Base-by-base conservation (phyloP, 441 rosid species). In the Bruguiera hainesii region DNA sequence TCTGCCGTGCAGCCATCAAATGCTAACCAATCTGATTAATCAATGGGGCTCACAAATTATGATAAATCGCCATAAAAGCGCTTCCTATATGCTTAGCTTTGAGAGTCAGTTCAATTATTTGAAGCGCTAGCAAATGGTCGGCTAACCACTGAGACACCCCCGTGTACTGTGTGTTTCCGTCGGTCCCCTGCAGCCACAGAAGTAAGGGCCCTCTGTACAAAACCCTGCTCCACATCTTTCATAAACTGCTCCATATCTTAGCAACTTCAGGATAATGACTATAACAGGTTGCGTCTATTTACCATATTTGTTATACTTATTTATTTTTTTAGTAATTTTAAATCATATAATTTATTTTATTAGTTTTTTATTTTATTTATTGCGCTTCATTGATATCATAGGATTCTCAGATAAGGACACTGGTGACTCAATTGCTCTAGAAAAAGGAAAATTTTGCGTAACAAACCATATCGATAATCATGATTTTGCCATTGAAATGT, bases 61-160 rank as follows among this genome's bases (percentile, higher is more conserved):
- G 21, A 65, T 1, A 50, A 23, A 21, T 53, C 13, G 21, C 21
- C 13, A 1, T 19, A 20, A 18, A 19, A 39, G 53, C 21, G 2
- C 61, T 53, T 21, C 23, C 18, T 23, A 50, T 19, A 63, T 65
- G 65, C 52, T 73, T 69, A 19, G 74, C 57, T 18, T 60, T 60
- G 5, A 46, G 75, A 71, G 74, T 64, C 51, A 58, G 39, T 67
- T 70, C 71, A 75, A 66, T 59, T 60, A 57, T 70, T 65, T 66
- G 35, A 52, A 61, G 63, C 66, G 66, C 37, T 31, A 74, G 80
- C 72, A 75, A 66, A 60, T 76, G 83, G 83, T 75, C 77, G 72
- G 83, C 77, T 56, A 28, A 60, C 58, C 58, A 37, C 48, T 62
- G 73, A 1, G 67, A 60, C 74, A 69, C 25, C 21, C 28, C 52